A percentile compares a stretch with the other conserved stretches of the same genome.
These are phyloP conservation scores for Podila clonocystis DNA, from an alignment of 192 early-diverging fungal species.

Conservation along the genomic window DNA sequence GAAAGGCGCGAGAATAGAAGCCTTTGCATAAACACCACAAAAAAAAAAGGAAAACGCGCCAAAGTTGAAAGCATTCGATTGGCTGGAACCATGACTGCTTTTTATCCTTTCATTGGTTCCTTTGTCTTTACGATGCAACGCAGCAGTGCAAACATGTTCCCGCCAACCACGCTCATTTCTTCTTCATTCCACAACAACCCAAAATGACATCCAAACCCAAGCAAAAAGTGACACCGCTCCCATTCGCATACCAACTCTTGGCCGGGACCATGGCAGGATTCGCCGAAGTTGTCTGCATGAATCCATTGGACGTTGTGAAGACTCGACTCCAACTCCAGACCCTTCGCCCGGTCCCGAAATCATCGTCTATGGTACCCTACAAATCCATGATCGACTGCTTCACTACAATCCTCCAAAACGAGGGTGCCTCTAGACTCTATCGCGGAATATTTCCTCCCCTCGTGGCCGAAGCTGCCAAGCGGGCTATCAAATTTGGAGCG, in stretches of 20 bases:
- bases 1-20: too few relatives aligned
- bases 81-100: too few relatives aligned
- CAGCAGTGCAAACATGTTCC: too few relatives aligned
- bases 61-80: too few relatives aligned
- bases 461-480: slow-evolving; percentile 91
- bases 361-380: slow-evolving; percentile 73
- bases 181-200: neutral
- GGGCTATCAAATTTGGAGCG: slow-evolving; percentile 93
- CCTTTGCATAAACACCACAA: too few relatives aligned
- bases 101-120: too few relatives aligned
- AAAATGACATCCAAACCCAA: neutral
- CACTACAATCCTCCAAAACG: slow-evolving; percentile 84
- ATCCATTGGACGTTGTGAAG: slow-evolving; percentile 94
- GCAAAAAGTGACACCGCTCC: slow-evolving; percentile 48
- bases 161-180: too few relatives aligned
- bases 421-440: slow-evolving; percentile 78
- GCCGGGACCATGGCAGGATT: slow-evolving; percentile 80
- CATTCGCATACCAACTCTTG: slow-evolving; percentile 77
- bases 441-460: slow-evolving; percentile 91
- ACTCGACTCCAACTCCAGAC: slow-evolving; percentile 84
- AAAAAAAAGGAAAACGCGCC: too few relatives aligned
- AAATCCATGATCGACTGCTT: slow-evolving; percentile 87
- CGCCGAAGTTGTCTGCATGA: slow-evolving; percentile 88
- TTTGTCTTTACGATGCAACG: too few relatives aligned
- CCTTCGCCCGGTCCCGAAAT: neutral